Base-by-base conservation (phyloP, 2,329 filamentous ascomycete genomes). In the Pyricularia pennisetigena region DNA sequence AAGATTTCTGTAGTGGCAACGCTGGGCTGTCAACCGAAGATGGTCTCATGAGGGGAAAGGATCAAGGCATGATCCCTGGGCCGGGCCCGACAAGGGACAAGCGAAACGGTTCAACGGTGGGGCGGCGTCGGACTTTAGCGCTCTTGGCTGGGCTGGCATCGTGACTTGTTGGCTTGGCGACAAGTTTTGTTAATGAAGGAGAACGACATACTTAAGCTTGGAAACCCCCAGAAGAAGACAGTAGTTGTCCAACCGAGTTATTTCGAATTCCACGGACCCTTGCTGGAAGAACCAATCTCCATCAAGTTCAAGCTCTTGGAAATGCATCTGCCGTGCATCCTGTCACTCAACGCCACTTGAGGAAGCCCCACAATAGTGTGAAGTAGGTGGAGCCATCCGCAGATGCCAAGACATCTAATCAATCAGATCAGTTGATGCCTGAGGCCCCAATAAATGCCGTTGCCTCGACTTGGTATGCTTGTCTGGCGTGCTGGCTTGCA, bases 381-480 rank as follows among this genome's bases (percentile, higher is more conserved):
- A 26, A 10, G 12, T 61, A 4, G 20, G 57, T 61, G 57, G 57
- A 26, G 23, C n/a, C 1, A 61, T 6, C 57, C n/a, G 4, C 7
- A 1, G 5, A 28, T 35, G 49, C 57, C 66, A 63, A 67, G 66
- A 49, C 20, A 26, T 63, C 61, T 67, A 62, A 67, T 67, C 66
- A 67, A 67, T 67, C 66, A 35, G 66, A 67, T 67, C 59, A 67
- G 57, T 61, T 61, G 0, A 5, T 61, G 57, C 57, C 57, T 61
- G 57, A 61, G 57, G 57, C 57, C 7, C 12, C 23, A 24, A 57
- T 20, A 59, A 26, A 4, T 59, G 26, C 54, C 8, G n/a, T 26
- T 1, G 8, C 4, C 16, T 59, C n/a, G 54, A 32, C 8, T 10
- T 32, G 10, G 32, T 14, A 12, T 35, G 24, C 57, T 16, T 28